phyloP scores from a whole-genome alignment of 2,329 filamentous ascomycete genomes.

The Thermothelomyces thermophilus region DNA sequence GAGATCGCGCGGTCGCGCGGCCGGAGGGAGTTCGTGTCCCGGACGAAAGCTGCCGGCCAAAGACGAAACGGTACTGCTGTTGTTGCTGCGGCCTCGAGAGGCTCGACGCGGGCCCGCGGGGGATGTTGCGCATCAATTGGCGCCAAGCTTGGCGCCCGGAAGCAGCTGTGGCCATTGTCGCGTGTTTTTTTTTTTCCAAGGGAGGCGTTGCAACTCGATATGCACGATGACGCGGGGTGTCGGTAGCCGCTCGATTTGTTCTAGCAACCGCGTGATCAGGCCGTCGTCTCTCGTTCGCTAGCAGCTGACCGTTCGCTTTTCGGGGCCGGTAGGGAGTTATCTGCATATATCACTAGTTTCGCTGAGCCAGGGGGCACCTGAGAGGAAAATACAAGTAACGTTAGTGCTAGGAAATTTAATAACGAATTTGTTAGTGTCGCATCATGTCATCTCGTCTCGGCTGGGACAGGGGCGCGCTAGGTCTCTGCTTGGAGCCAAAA shows the following conservation, averaged over 20 bases:
- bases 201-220: slow-evolving; percentile 1
- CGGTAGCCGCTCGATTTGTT: background rate
- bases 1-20: background rate
- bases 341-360: too few relatives aligned
- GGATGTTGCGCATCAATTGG: slow-evolving; percentile 21
- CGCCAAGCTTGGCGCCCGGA: slow-evolving; percentile 24
- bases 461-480: background rate
- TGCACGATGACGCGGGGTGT: slow-evolving; percentile 15
- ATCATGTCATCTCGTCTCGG: slow-evolving; percentile 14
- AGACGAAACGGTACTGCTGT: slow-evolving; percentile 4
- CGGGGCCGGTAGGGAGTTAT: background rate
- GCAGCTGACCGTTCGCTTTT: background rate
- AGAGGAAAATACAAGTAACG: background rate
- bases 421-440: slow-evolving; percentile 20
- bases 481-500: background rate
- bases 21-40: background rate
- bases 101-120: slow-evolving; percentile 1
- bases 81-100: slow-evolving; percentile 11
- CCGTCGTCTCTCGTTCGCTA: background rate
- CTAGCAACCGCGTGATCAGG: background rate
- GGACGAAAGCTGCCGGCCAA: slow-evolving; percentile 12
- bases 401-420: slow-evolving; percentile 17
- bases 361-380: background rate
- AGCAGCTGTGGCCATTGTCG: slow-evolving; percentile 19
- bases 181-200: slow-evolving; percentile 6